A percentile compares a stretch with the other conserved stretches of the same genome.
phyloP scores from a whole-genome alignment of 108 stramenopile species.

The Skeletonema marinoi region DNA sequence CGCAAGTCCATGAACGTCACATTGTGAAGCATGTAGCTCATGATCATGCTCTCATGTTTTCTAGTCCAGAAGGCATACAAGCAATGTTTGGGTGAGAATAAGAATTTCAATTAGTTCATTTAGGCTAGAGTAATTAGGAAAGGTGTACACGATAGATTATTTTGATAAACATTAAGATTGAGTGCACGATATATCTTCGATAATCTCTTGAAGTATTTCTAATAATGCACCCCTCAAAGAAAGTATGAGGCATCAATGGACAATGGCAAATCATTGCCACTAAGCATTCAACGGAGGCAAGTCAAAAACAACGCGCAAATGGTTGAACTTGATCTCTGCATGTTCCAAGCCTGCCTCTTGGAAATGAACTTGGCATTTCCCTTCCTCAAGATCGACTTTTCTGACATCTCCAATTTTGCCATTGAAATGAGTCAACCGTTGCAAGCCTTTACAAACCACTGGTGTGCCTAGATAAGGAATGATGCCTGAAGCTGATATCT shows the following conservation, averaged over 20 bases:
- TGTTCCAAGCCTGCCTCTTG: neutral
- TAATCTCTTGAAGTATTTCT: too few species aligned
- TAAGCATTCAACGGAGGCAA: slow-evolving; percentile 1
- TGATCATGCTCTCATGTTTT: slow-evolving; percentile 78
- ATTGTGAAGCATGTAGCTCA: slow-evolving; percentile 67
- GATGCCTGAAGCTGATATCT: neutral
- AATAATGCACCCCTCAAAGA: neutral
- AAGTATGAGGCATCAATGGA: neutral
- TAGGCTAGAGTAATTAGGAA: too few species aligned
- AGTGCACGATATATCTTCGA: too few species aligned
- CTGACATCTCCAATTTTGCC: slow-evolving; percentile 9
- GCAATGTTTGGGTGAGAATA: slow-evolving; percentile 58
- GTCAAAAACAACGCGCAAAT: slow-evolving; percentile 5
- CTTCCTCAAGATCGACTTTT: neutral
- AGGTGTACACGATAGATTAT: too few species aligned
- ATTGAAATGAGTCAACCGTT: slow-evolving; percentile 1
- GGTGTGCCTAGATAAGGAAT: neutral
- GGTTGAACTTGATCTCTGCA: neutral
- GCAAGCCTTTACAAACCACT: slow-evolving; percentile 16
- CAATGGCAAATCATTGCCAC: neutral
- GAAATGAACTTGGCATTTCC: neutral
- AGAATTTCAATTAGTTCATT: too few species aligned
- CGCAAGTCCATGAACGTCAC: slow-evolving; percentile 52
- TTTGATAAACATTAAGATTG: too few species aligned
- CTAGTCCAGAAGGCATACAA: slow-evolving; percentile 53